A percentile compares a stretch with the other conserved stretches of the same genome.
phyloP scores from a whole-genome alignment of 2,329 filamentous ascomycete species.

The Cryoendolithus antarcticus region DNA sequence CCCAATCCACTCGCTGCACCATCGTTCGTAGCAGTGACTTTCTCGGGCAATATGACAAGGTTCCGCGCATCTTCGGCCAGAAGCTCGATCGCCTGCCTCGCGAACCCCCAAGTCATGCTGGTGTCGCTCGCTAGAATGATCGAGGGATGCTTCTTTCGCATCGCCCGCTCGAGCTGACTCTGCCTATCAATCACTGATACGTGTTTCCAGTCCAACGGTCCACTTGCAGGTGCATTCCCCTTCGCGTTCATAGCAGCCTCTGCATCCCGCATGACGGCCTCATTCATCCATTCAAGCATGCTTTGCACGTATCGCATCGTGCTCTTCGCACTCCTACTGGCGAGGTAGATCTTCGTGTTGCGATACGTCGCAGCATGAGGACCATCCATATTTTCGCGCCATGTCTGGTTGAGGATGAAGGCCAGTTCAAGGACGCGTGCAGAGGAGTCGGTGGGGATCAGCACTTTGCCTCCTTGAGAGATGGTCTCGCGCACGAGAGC shows the following conservation, averaged over 20 bases:
- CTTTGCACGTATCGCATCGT: constrained; percentile 85
- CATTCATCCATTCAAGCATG: constrained; percentile 99
- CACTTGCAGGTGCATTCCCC: constrained; percentile 37
- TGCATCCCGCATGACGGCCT: constrained; percentile 72
- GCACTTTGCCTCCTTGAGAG: constrained; percentile 70
- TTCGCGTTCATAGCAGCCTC: constrained; percentile 29
- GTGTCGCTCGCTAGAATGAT: constrained; percentile 87
- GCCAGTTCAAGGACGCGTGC: constrained; percentile 86
- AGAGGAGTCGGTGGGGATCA: constrained; percentile 91
- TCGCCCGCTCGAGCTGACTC: constrained; percentile 62
- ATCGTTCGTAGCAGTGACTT: constrained; percentile 35
- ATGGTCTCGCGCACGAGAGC: constrained; percentile 71
- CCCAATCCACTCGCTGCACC: constrained; percentile 49
- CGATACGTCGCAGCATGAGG: constrained; percentile 34
- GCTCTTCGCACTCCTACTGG: constrained; percentile 72
- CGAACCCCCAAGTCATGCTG: constrained; percentile 90
- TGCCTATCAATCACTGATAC: constrained; percentile 72
- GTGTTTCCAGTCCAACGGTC: constrained; percentile 83
- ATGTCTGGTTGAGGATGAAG: constrained; percentile 85
- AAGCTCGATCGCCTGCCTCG: constrained; percentile 61
- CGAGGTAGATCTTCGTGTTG: constrained; percentile 58
- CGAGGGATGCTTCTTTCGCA: constrained; percentile 41
- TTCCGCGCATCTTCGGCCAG: constrained; percentile 70
- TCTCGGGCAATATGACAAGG: constrained; percentile 76
- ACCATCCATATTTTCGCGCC: constrained; percentile 44